phyloP scores from a whole-genome alignment of 2,329 filamentous ascomycete genomes.

The Phaeosphaeria sp. region DNA sequence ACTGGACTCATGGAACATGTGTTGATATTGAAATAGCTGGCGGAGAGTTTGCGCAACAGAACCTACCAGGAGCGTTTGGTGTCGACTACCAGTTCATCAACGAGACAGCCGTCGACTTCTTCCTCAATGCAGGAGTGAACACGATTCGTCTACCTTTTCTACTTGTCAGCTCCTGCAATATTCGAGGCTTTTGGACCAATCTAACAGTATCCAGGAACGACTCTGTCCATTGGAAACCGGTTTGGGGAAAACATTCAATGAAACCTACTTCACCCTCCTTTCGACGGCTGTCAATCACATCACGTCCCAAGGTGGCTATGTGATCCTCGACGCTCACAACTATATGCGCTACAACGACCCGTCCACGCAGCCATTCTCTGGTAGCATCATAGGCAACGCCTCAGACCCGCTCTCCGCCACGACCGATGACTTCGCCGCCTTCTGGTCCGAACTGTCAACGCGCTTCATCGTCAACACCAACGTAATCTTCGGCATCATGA shows the following conservation, averaged over 20 bases:
- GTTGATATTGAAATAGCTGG: constrained; percentile 18
- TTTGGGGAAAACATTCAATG: constrained; percentile 58
- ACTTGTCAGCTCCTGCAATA: constrained; percentile 12
- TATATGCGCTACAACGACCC: constrained; percentile 62
- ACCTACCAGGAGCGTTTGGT: constrained; percentile 58
- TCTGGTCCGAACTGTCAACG: constrained; percentile 58
- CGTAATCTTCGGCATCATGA: constrained; percentile 60
- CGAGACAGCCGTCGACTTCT: constrained; percentile 43
- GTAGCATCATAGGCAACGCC: constrained; percentile 58
- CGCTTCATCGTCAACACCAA: constrained; percentile 53
- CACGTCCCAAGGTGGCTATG: constrained; percentile 54
- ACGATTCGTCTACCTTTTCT: constrained; percentile 59
- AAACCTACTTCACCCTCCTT: constrained; percentile 57
- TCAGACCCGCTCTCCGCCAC: constrained; percentile 55
- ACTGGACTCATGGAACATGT: neutral
- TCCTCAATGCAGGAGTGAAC: constrained; percentile 21
- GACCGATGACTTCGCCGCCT: constrained; percentile 55
- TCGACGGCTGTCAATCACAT: constrained; percentile 59
- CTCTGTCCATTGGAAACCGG: constrained; percentile 57
- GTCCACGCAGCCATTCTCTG: constrained; percentile 55
- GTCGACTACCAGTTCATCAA: constrained; percentile 60
- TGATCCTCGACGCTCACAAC: constrained; percentile 60
- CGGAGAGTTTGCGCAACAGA: constrained; percentile 29
- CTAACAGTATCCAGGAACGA: constrained; percentile 46
- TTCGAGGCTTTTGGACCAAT: neutral